phyloP scores from a whole-genome alignment of 2,329 filamentous ascomycete genomes.

The Colletotrichum cordylinicola region DNA sequence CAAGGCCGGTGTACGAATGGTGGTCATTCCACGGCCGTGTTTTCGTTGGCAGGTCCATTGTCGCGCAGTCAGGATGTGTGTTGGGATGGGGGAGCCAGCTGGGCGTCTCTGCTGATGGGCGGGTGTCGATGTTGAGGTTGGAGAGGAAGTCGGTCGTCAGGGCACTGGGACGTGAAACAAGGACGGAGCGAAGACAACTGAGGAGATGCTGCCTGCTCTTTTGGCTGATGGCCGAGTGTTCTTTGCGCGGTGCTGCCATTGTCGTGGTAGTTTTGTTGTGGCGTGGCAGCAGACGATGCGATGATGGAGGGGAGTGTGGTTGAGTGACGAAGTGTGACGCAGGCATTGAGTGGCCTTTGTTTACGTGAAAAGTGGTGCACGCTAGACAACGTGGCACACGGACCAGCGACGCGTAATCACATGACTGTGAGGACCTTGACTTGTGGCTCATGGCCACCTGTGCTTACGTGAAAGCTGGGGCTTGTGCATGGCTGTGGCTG shows the following conservation, averaged over 20 bases:
- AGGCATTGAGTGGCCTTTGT: not conserved
- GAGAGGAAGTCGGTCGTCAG: not conserved
- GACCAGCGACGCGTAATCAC: not conserved
- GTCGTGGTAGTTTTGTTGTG: not conserved
- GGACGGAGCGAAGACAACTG: not conserved
- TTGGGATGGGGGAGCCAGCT: not conserved
- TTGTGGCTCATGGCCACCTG: not conserved
- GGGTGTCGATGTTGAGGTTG: not conserved
- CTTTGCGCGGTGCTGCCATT: not conserved
- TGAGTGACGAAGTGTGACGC: not conserved
- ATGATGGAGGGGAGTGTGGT: not conserved
- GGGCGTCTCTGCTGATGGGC: not conserved
- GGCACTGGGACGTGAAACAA: not conserved
- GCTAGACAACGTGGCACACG: not conserved
- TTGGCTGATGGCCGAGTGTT: not conserved
- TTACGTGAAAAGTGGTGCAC: not conserved
- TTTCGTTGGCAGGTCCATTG: not conserved
- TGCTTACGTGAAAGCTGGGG: no score
- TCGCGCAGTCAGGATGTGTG: not conserved
- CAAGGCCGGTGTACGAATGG: not conserved
- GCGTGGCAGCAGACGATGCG: not conserved
- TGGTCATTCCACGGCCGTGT: not conserved
- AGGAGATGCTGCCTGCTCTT: not conserved
- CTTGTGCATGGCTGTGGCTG: no score
- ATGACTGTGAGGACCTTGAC: not conserved